Evolutionary conservation across 2,329 filamentous ascomycete species (phyloP), one percentile per base, ranked within the genome.

Genomic region (Botrytis deweyae): DNA sequence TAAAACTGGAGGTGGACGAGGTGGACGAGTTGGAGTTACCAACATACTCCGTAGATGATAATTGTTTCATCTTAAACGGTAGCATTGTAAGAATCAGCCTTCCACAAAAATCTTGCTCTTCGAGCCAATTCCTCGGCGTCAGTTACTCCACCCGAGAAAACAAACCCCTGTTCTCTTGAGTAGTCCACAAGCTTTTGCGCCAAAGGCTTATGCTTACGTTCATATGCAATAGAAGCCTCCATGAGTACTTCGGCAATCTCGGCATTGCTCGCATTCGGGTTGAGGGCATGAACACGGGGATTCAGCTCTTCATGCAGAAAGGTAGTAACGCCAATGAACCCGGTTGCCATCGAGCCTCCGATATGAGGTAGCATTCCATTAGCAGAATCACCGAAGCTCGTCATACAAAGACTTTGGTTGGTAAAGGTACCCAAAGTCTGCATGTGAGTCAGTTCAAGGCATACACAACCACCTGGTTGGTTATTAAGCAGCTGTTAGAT

Each of bases 361-460:
- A 73, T 73, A 36, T 75, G 73, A 67, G 74, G 74, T 16, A 74
- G 70, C 70, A 73, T 75, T 46, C 73, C 74, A 33, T 75, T 74
- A 9, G 73, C 73, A 36, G 74, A 70, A 49, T 74, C 74, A 14
- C 74, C 70, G n/a, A 74, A 75, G 44, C 61, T 71, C 22, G 74
- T 74, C 70, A 74, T 74, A n/a, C 59, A 65, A 14, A 71, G 69
- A 36, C 72, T 59, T 61, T 63, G 20, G 29, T 75, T 75, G 36
- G 66, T 70, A 58, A 75, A 74, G 6, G 40, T 55, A 4, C 65
- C 69, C 14, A 75, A 29, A 18, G 40, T 74, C 10, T 64, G 59
- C 69, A 73, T 67, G 25, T 42, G 38, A 46, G 63, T 71, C 46
- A 74, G 62, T 49, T 74, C 69, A 36, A 75, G 72, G 66, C 72